These are phyloP conservation scores for Plenodomus tracheiphilus DNA, from an alignment of 2,329 filamentous ascomycete genomes.

Conservation along the genomic window DNA sequence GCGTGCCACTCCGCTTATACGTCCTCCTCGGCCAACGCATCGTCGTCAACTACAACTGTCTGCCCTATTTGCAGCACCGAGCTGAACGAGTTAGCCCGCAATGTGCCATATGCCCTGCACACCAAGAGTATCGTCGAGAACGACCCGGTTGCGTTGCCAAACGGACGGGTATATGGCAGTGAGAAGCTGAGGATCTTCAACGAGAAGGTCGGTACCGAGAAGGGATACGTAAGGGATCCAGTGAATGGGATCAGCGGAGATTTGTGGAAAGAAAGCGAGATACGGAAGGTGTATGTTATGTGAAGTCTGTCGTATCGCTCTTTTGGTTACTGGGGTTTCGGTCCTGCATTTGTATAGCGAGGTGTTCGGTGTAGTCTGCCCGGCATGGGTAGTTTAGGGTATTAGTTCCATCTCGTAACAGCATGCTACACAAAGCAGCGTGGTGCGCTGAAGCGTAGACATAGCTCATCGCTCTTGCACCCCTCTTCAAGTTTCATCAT, in stretches of 20 bases:
- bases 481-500: conserved; percentile 5
- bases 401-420: background rate
- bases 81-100: conserved; percentile 84
- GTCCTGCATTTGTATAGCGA: conserved; percentile 9
- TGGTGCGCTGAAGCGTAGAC: background rate
- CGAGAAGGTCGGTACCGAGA: conserved; percentile 72
- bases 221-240: conserved; percentile 74
- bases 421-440: background rate
- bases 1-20: conserved; percentile 76
- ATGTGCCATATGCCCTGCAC: conserved; percentile 93
- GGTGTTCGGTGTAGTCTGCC: conserved; percentile 7
- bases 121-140: conserved; percentile 90
- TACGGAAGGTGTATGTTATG: conserved; percentile 91
- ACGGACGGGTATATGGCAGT: conserved; percentile 81
- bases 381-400: background rate
- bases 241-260: conserved; percentile 62
- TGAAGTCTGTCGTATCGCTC: conserved; percentile 50
- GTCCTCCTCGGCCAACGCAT: conserved; percentile 57
- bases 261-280: conserved; percentile 53
- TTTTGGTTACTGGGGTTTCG: background rate
- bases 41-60: conserved; percentile 68
- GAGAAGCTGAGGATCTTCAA: conserved; percentile 75
- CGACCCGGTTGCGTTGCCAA: conserved; percentile 84
- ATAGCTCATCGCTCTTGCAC: background rate
- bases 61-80: conserved; percentile 97